phyloP scores from a whole-genome alignment of 495 filamentous ascomycete species.

The Penicillium cosmopolitanum region DNA sequence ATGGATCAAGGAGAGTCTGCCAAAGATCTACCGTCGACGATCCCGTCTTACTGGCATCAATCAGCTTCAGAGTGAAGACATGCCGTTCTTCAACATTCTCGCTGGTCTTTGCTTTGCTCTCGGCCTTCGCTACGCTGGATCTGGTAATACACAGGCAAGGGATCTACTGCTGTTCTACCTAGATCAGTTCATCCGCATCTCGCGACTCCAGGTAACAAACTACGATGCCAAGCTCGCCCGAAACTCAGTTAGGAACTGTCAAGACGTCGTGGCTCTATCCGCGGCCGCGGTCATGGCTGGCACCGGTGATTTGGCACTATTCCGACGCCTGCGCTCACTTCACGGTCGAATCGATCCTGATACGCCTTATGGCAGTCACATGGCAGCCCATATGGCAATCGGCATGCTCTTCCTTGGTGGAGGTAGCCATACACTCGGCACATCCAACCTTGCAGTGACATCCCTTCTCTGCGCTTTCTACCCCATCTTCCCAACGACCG shows the following conservation, averaged over 20 bases:
- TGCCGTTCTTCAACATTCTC: constrained; percentile 92
- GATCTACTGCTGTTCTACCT: constrained; percentile 84
- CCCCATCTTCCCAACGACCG: constrained; percentile 83
- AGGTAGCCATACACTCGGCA: constrained; percentile 89
- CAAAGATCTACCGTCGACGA: constrained; percentile 62
- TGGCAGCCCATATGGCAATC: constrained; percentile 89
- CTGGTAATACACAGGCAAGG: constrained; percentile 67
- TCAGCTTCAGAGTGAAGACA: constrained; percentile 69
- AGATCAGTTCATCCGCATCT: constrained; percentile 83
- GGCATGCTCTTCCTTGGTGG: constrained; percentile 90
- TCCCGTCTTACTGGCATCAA: constrained; percentile 55
- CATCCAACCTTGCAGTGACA: constrained; percentile 83
- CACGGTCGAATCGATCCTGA: constrained; percentile 87
- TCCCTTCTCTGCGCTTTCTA: constrained; percentile 91
- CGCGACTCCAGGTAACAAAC: constrained; percentile 62
- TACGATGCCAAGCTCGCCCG: constrained; percentile 84
- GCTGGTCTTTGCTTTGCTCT: constrained; percentile 87
- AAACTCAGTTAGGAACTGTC: constrained; percentile 84
- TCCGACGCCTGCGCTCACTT: constrained; percentile 83
- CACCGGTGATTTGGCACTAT: constrained; percentile 85
- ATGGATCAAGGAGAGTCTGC: constrained; percentile 79
- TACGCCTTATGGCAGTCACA: constrained; percentile 88
- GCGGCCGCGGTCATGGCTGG: constrained; percentile 93
- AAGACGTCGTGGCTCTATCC: constrained; percentile 80
- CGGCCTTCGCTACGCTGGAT: constrained; percentile 86